Conservation (phyloP, 106 monocot species). For the Acorus calamus region DNA sequence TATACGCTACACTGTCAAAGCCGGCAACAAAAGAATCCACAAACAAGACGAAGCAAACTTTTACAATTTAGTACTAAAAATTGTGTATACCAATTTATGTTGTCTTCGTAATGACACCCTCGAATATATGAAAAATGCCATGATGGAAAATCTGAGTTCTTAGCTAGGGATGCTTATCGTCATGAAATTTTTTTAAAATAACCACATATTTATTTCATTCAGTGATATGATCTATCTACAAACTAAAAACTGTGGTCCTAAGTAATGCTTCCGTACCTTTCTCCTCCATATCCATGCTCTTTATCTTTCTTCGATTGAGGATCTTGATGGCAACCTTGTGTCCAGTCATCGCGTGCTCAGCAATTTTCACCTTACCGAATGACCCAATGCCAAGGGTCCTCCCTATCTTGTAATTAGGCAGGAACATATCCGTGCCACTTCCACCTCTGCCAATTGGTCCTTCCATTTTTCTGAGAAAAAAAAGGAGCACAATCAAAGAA, state of each 20-base stretch:
- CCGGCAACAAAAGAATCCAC: too few species aligned
- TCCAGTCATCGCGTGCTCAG: conserved; percentile 41
- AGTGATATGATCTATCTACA: not conserved
- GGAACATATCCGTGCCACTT: conserved; percentile 17
- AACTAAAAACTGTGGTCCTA: not conserved
- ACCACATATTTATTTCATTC: not conserved
- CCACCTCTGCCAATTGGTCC: conserved; percentile 13
- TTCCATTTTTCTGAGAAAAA: conserved; percentile 2
- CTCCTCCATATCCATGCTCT: conserved; percentile 36
- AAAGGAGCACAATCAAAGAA: too few species aligned
- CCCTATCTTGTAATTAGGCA: conserved; percentile 37
- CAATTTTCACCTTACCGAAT: conserved; percentile 51
- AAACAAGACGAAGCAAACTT: too few species aligned
- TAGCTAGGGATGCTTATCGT: too few species aligned
- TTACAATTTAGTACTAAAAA: too few species aligned
- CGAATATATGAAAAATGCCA: too few species aligned
- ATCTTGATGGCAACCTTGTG: conserved; percentile 37
- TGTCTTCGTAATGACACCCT: too few species aligned
- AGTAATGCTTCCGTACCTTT: conserved; percentile 24
- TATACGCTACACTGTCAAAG: too few species aligned
- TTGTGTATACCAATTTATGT: too few species aligned
- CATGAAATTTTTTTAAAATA: too few species aligned
- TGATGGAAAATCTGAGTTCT: too few species aligned
- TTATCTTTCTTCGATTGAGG: too few species aligned
- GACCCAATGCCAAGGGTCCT: conserved; percentile 49